phyloP scores from a whole-genome alignment of 179 eudicot species.

The Beta corolliflora region DNA sequence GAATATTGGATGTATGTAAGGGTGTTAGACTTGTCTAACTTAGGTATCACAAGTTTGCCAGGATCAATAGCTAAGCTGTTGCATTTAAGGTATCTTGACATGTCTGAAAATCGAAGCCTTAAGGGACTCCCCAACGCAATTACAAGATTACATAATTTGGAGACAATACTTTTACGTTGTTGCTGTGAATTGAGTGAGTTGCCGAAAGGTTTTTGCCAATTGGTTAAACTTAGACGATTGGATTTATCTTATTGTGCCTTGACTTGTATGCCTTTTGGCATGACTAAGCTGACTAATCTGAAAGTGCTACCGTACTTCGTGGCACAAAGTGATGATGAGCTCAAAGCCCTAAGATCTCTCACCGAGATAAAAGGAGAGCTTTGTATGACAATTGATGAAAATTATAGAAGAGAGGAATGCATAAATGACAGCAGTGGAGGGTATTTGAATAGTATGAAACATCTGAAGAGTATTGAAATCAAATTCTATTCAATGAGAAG shows the following conservation, averaged over 20 bases:
- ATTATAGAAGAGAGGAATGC: background rate
- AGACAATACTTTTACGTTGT: background rate
- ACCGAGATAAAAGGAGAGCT: background rate
- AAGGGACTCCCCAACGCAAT: background rate
- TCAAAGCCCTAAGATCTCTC: background rate
- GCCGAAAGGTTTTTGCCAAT: background rate
- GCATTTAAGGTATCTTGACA: conserved; percentile 17
- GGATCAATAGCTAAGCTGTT: conserved; percentile 1
- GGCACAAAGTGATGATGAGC: background rate
- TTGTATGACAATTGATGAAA: background rate
- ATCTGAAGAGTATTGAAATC: background rate
- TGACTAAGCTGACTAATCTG: background rate
- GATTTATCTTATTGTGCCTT: accelerated
- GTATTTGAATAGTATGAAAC: conserved; percentile 2
- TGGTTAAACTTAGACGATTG: conserved; percentile 1
- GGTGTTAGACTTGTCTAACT: background rate
- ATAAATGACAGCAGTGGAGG: background rate
- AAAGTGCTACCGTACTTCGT: background rate
- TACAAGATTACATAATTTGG: background rate
- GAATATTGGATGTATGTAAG: background rate
- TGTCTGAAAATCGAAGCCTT: background rate
- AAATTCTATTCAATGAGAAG: background rate
- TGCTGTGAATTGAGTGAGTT: background rate
- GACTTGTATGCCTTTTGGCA: background rate
- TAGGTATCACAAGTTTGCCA: background rate